Evolutionary conservation across 129 eudicot species (phyloP).

Genomic region (Lactuca sativa): DNA sequence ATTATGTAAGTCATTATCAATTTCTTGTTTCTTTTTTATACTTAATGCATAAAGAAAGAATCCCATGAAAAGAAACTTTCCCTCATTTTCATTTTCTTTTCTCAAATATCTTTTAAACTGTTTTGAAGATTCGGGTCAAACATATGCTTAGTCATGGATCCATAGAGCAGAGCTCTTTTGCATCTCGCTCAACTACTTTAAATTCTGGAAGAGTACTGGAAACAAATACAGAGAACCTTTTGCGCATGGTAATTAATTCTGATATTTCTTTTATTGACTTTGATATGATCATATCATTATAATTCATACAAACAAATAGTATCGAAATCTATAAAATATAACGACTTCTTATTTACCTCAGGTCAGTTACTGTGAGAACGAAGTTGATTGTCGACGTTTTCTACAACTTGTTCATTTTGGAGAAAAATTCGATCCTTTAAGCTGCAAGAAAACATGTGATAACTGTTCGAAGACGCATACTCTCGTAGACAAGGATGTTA

Average conservation of each 20-base stretch:
- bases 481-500: constrained; percentile 77
- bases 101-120: background rate
- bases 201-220: constrained; percentile 70
- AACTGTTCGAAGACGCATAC: constrained; percentile 67
- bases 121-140: constrained; percentile 80
- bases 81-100: background rate
- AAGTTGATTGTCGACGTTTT: constrained; percentile 88
- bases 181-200: constrained; percentile 39
- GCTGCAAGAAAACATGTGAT: constrained; percentile 83
- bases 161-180: constrained; percentile 58
- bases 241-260: constrained; percentile 63
- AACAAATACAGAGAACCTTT: constrained; percentile 81
- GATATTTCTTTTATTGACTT: background rate
- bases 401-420: constrained; percentile 94
- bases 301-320: background rate
- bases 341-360: constrained; percentile 28
- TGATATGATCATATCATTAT: background rate
- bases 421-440: constrained; percentile 69
- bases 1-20: constrained; percentile 63
- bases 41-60: no score
- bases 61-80: background rate
- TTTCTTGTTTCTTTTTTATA: no score
- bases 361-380: constrained; percentile 96
- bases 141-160: constrained; percentile 89
- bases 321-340: background rate